Evolutionary conservation across 2,329 filamentous ascomycete species (phyloP).

Genomic region (Lachnellula willkommii): DNA sequence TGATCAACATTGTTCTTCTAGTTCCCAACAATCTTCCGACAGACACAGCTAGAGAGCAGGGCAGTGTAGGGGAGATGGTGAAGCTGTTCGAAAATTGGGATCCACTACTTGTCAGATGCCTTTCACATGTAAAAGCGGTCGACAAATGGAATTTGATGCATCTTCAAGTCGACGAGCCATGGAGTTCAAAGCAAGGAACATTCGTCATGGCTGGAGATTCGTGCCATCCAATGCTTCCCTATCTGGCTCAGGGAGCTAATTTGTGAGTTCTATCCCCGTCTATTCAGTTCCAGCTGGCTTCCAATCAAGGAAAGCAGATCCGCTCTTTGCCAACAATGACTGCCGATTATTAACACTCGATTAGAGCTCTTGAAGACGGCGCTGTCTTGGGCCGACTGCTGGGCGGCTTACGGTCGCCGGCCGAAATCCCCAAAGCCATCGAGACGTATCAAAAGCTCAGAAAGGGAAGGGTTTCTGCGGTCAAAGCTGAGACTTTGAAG

Average conservation of each 20-base stretch:
- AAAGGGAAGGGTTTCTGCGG: not conserved
- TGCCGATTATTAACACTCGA: too few species aligned
- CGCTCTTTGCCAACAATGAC: too few species aligned
- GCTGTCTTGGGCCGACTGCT: not conserved
- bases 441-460: not conserved
- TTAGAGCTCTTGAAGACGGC: not conserved
- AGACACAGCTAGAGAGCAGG: not conserved
- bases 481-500: not conserved
- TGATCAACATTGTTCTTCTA: not conserved
- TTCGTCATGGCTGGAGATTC: not conserved
- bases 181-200: not conserved
- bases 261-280: not conserved
- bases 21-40: not conserved
- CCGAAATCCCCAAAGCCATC: not conserved
- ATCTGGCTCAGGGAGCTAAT: not conserved
- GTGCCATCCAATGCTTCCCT: not conserved
- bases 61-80: not conserved
- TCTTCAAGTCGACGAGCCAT: not conserved
- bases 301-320: too few species aligned
- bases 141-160: not conserved
- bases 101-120: not conserved
- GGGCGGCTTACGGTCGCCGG: not conserved
- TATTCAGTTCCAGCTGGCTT: too few species aligned
- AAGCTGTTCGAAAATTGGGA: not conserved
- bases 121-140: not conserved